Percentiles rank a stretch among this genome's conserved stretches.
phyloP scores from a whole-genome alignment of 2,329 filamentous ascomycete species.

The Sporothrix sp. region DNA sequence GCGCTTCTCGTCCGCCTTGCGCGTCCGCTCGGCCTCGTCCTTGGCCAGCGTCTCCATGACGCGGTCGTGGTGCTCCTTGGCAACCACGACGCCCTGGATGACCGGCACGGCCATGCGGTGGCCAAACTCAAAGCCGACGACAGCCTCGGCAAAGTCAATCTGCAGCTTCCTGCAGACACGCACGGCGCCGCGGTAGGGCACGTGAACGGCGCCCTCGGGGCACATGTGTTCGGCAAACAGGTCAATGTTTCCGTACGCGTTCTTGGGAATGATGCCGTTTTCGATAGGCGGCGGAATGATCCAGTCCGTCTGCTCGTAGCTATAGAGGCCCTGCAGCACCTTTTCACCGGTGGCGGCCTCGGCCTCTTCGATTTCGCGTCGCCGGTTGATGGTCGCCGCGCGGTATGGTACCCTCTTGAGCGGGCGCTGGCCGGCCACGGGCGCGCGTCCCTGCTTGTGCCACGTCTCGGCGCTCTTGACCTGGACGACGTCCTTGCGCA shows the following conservation, averaged over 20 bases:
- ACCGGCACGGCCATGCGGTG: conserved; percentile 89
- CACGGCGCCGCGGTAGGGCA: conserved; percentile 67
- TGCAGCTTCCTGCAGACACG: conserved; percentile 74
- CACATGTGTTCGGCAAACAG: conserved; percentile 92
- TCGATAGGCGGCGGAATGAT: conserved; percentile 83
- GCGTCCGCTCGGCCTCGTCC: conserved; percentile 62
- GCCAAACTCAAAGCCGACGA: conserved; percentile 93
- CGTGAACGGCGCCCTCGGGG: conserved; percentile 67
- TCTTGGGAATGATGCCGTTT: conserved; percentile 83
- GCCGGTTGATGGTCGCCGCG: conserved; percentile 78
- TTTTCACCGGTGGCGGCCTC: conserved; percentile 73
- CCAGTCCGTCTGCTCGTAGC: conserved; percentile 80
- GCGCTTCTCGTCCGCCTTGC: conserved; percentile 77
- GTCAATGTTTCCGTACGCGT: conserved; percentile 93
- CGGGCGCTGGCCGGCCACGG: conserved; percentile 59
- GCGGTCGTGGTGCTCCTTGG: conserved; percentile 63
- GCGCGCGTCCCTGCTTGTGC: conserved; percentile 88
- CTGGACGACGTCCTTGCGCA: conserved; percentile 65
- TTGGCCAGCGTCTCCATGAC: conserved; percentile 71
- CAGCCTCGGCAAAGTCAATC: conserved; percentile 87
- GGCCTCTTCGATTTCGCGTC: conserved; percentile 79
- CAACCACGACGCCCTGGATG: conserved; percentile 81
- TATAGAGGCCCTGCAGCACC: conserved; percentile 77
- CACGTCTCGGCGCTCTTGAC: conserved; percentile 93
- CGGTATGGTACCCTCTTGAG: conserved; percentile 84